phyloP scores from a whole-genome alignment of 352 stramenopile species.

The Phytopythium cucurbitacearum region DNA sequence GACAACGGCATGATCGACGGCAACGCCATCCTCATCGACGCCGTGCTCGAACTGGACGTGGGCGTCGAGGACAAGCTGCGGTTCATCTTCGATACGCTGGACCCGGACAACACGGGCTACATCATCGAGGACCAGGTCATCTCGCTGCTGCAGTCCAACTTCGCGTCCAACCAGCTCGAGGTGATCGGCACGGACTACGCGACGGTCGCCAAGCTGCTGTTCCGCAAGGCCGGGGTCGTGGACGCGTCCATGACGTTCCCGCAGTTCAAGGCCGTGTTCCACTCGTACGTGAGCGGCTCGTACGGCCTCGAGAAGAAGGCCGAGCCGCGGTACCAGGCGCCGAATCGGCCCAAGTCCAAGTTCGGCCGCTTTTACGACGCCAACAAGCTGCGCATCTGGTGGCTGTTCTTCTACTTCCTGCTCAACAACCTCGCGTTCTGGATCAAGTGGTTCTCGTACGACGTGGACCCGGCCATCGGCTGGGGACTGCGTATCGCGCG shows the following conservation, averaged over 20 bases:
- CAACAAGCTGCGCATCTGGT: constrained; percentile 77
- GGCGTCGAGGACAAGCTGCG: constrained; percentile 68
- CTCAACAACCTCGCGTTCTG: constrained; percentile 70
- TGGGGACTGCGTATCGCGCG: constrained; percentile 69
- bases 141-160: constrained; percentile 66
- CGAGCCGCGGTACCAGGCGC: constrained; percentile 22
- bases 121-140: constrained; percentile 64
- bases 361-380: constrained; percentile 64
- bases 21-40: constrained; percentile 77
- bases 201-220: constrained; percentile 62
- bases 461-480: constrained; percentile 69
- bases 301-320: constrained; percentile 38
- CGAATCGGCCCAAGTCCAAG: constrained; percentile 39
- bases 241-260: constrained; percentile 63
- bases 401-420: constrained; percentile 67
- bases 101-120: constrained; percentile 40
- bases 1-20: constrained; percentile 55
- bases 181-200: constrained; percentile 70
- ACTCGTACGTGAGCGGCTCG: constrained; percentile 59
- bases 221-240: constrained; percentile 54
- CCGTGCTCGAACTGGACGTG: constrained; percentile 75
- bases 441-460: constrained; percentile 68
- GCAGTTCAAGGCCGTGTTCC: constrained; percentile 71
- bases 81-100: constrained; percentile 84
- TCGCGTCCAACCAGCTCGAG: constrained; percentile 63